Base-by-base conservation (phyloP, 768 basidiomycete species). In the Austroboletus eburneus region DNA sequence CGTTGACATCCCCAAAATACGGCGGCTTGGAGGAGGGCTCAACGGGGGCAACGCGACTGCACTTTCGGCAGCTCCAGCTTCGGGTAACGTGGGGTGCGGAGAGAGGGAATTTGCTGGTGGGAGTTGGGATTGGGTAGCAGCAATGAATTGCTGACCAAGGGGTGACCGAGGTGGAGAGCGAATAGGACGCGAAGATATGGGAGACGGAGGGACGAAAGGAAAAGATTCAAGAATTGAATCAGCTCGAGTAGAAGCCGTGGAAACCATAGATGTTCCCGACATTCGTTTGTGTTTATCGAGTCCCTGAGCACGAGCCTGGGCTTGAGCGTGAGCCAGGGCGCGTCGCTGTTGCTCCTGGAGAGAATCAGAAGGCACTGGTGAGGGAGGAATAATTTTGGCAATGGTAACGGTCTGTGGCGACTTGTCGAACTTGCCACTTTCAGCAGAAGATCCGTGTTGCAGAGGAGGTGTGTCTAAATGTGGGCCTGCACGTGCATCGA, bases 131-230 rank as follows among this genome's bases (percentile, higher is more conserved):
- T 57, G 45, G 37, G 54, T 41, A 25, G 57, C 57, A 27, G 63
- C 65, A 49, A 77, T 75, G 17, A 74, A 69, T 50, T 84, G 82
- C 63, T 84, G 79, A 22, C 68, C 73, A 17, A 86, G 70, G 8
- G 88, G 87, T 9, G 87, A 89, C 46, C 81, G 80, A 30, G 85
- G 84, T 5, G 86, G 86, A 3, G 85, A 81, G 50, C 87, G 74
- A 56, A 81, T 70, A 9, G 87, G 88, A 43, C 84, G 74, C 54
- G 87, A 80, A n/a, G 87, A 89, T 49, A 91, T 90, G 6, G 90
- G 90, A 8, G 88, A 90, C 1, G 90, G 90, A 20, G 90, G 90
- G 9, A 92, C 88, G 62, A 92, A 91, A 29, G 87, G 87, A 74
- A 92, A 92, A 13, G 80, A 83, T 65, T 90, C 89, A 22, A 91